Base-by-base conservation (phyloP, 352 stramenopile species). In the Thalassiosira exigua region DNA sequence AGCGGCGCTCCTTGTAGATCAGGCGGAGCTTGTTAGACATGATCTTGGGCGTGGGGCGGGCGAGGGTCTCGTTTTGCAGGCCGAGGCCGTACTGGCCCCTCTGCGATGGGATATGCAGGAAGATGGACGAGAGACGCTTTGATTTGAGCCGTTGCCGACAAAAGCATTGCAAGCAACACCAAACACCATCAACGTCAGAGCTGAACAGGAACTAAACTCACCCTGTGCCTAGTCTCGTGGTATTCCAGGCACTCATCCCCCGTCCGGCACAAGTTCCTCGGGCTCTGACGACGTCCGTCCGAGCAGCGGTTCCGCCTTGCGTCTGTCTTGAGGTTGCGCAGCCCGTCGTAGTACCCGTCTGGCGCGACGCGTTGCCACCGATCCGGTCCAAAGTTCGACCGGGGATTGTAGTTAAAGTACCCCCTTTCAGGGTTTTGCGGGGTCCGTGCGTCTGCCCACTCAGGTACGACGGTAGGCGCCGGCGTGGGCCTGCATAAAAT, bases 191-290 rank as follows among this genome's bases (percentile, higher is more conserved):
- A n/a, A n/a, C n/a, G n/a, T n/a, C n/a, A n/a, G n/a, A n/a, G n/a
- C n/a, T n/a, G n/a, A n/a, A n/a, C n/a, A n/a, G n/a, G n/a, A n/a
- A n/a, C n/a, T n/a, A 44, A 14, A 42, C 75, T 71, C 77, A 89
- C 82, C 51, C 42, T 57, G 2, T 42, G 24, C 50, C 86, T 64
- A 44, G 90, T 88, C 58, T 93, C 78, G 71, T 93, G 88, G 21
- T 69, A 50, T 67, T 93, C 88, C 21, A 58, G 42, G 68, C 86
- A 82, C 59, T 27, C 66, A 44, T 57, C 44, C 66, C 41, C 68
- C 9, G 46, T 78, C 1, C 42, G 48, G 24, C 81, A 79, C 60
- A 93, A 58, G 70, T 93, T 82, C 76, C 92, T 91, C 2, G 88
- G 88, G 82, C 81, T 90, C 58, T 92, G 86, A 7, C 1, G 51